Evolutionary conservation across 176 grass and related monocot genomes (phyloP), one percentile per base, ranked within the genome.

Genomic region (Poa pratensis): DNA sequence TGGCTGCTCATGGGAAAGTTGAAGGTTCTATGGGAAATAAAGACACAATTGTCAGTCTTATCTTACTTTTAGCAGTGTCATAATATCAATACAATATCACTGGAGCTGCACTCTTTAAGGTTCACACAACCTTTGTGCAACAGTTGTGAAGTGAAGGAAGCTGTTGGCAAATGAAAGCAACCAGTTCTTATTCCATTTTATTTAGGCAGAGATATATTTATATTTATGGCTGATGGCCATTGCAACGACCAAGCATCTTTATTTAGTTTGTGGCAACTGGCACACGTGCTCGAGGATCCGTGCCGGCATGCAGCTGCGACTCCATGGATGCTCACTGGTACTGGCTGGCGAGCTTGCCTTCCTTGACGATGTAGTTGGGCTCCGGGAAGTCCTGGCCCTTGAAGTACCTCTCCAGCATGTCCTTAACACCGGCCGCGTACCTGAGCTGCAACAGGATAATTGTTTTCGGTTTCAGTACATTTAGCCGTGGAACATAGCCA

Each of bases 351-450:
- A 92, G 81, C 62, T 89, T 86, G 73, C 92, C 94, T 82, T 91
- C 92, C 83, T 94, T 94, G 28, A 94, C 95, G 34, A 97, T 97
- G 68, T 97, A 97, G 86, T 97, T 86, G 26, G 94, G 88, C 72
- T 53, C 69, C 0, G 90, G 95, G 79, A 97, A 97, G 63, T 97
- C 95, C 49, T 92, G 68, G 2, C 95, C 92, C 63, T 97, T 97
- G 94, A 97, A 94, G 81, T 91, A 94, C 59, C 78, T 86, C 60
- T 91, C 88, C 72, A 97, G 88, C 88, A 91, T 97, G 79, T 97
- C 95, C 70, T 87, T 97, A 4, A 86, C 84, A 5, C 95, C 95
- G 26, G 87, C 86, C 0, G 92, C 92, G 32, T 92, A 89, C 69
- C 90, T 94, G 76, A 91, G 85, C 95, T 94, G 84, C 51, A 72